Base-by-base conservation (phyloP, 768 basidiomycete species). In the Tylopilus sp. region DNA sequence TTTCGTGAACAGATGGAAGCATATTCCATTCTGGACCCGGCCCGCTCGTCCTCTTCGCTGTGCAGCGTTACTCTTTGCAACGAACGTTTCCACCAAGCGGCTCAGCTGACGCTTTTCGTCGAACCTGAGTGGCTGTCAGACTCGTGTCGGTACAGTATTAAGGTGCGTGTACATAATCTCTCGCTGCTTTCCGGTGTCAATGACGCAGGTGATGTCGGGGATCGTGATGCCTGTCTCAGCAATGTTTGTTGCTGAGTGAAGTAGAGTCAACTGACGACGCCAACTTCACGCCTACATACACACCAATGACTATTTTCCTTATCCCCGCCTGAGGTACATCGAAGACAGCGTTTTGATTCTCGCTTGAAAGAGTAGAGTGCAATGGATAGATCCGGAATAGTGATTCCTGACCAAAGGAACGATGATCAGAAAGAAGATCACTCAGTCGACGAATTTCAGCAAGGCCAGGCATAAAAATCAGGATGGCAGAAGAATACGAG, bases 211-310 rank as follows among this genome's bases (percentile, higher is more conserved):
- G 52, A 97, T 90, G 60, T 99, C 97, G 6, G 95, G 95, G 49
- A 99, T 99, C 2, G 97, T 99, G 48, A 99, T 91, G 59, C 95
- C 95, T 13, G 95, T 99, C 70, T 99, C 95, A 15, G 92, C 89
- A 59, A 95, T 92, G 63, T 95, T 92, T 30, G 91, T 92, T 3
- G 90, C 90, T 92, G 42, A 31, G 22, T 39, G 17, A 48, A 15
- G 10, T 12, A 5, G 55, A 17, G 48, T 50, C 35, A 53, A 40
- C 22, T 41, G 4, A 25, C 25, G 22, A 11, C 5, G 17, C 42
- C 43, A 41, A 40, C 21, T 25, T 31, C 9, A 39, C 52, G 48
- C 13, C 17, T 20, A 59, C n/a, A 41, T 31, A 25, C 77, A 36
- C 63, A 93, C 93, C 89, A 38, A 99, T 85, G 44, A 99, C 97